Evolutionary conservation across 1,284 basidiomycete species (phyloP).

Genomic region (Rhodotorula mucilaginosa): DNA sequence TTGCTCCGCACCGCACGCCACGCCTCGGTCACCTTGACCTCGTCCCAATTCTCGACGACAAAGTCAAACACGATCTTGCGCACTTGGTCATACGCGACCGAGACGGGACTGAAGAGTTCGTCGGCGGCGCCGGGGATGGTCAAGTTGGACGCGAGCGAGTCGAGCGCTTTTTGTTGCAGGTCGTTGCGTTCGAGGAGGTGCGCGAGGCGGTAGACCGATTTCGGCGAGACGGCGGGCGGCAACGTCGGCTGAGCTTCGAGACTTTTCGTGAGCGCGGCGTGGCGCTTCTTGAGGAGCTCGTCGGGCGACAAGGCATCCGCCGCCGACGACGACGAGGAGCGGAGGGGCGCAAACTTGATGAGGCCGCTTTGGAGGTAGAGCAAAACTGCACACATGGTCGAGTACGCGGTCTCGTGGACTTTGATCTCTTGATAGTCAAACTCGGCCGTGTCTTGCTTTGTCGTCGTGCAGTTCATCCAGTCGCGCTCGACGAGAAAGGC

Average conservation of each 20-base stretch:
- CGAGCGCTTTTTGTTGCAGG: neutral
- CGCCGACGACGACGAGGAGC: neutral
- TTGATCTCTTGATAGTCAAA: neutral
- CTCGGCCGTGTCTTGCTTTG: neutral
- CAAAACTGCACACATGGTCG: slow-evolving; percentile 7
- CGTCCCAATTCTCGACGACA: neutral
- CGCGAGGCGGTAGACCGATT: slow-evolving; percentile 7
- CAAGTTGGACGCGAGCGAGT: neutral
- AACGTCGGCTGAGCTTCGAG: too few species aligned
- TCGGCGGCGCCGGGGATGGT: neutral
- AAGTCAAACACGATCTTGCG: neutral
- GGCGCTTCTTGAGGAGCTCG: too few species aligned
- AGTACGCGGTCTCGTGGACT: neutral
- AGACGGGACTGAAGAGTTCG: slow-evolving; percentile 4
- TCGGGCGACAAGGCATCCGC: too few species aligned
- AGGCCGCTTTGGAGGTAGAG: slow-evolving; percentile 1
- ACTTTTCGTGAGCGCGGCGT: too few species aligned
- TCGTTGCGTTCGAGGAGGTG: neutral
- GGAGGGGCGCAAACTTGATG: slow-evolving; percentile 7
- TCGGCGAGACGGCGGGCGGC: neutral
- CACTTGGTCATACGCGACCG: neutral
- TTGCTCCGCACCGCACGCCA: neutral
- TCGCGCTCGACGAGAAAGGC: neutral
- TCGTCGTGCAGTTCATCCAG: too few species aligned
- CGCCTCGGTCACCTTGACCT: neutral